Evolutionary conservation across 2,329 filamentous ascomycete genomes (phyloP), one percentile per base, ranked within the genome.

Genomic region (Domatiomyces catenatus): DNA sequence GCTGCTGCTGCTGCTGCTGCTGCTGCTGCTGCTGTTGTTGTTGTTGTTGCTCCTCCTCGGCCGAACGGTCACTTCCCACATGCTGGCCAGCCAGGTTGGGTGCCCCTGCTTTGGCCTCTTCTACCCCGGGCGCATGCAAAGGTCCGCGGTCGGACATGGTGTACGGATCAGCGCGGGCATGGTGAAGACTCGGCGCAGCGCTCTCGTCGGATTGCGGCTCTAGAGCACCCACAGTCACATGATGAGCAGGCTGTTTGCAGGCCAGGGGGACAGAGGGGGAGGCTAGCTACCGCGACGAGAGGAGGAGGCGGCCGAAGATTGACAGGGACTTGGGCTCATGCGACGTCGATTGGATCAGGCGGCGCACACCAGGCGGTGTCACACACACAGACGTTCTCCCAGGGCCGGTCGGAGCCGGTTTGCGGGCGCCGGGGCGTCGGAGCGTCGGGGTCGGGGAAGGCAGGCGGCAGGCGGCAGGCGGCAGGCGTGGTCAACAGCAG

Each of bases 61-160:
- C 18, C 12, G 42, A 42, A 24, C 49, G 26, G 8, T 15, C 12
- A 26, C 15, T 12, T 22, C 32, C 10, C 7, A 15, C 32, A 39
- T 39, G 32, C 32, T 39, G 32, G 32, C 32, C 10, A 5, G 32
- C 32, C 32, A 4, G 32, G 32, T 4, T 1, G 10, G 32, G 32
- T 15, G 32, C 32, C 32, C 32, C 32, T 15, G 12, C 32, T 39
- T 15, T n/a, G n/a, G 22, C 18, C 10, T 26, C 12, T 12, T 20
- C 43, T 45, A 45, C n/a, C 43, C 43, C n/a, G 43, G 51, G 54
- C 48, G 46, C 50, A 46, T 47, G 47, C 49, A 53, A 39, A 55
- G 44, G 46, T 52, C 52, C 53, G 50, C 50, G 47, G 49, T 52
- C 48, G 44, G 56, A 58, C 56, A 58, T 58, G 53, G 52, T 36